phyloP scores from a whole-genome alignment of 208 protist genomes.

The Leishmania aethiopica region DNA sequence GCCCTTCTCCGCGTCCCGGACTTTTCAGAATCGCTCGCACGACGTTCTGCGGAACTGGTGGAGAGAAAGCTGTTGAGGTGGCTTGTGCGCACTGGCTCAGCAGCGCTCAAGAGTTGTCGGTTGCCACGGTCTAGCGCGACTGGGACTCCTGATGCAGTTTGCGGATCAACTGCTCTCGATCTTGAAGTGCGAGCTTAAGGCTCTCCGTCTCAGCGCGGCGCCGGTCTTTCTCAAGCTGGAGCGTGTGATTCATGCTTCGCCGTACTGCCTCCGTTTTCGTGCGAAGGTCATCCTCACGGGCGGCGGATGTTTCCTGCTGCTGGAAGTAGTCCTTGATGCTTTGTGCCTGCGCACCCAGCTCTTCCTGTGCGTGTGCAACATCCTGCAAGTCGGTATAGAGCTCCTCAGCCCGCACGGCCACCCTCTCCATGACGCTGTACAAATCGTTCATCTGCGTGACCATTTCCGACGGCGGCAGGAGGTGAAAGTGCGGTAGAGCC shows the following conservation, averaged over 20 bases:
- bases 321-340: slow-evolving; percentile 67
- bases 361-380: slow-evolving; percentile 58
- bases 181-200: slow-evolving; percentile 56
- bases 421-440: slow-evolving; percentile 79
- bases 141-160: slow-evolving; percentile 44
- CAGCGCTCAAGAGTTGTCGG: not conserved
- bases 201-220: slow-evolving; percentile 52
- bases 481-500: slow-evolving; percentile 72
- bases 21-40: not conserved
- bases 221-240: slow-evolving; percentile 42
- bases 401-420: slow-evolving; percentile 66
- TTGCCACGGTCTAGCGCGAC: not conserved
- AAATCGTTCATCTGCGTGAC: slow-evolving; percentile 84
- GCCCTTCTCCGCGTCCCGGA: not conserved
- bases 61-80: not conserved
- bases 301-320: slow-evolving; percentile 36
- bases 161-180: slow-evolving; percentile 73
- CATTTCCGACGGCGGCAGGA: slow-evolving; percentile 85
- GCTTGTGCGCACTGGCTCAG: not conserved
- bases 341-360: slow-evolving; percentile 52
- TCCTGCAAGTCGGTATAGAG: slow-evolving; percentile 58
- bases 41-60: not conserved
- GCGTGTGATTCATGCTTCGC: slow-evolving; percentile 40
- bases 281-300: slow-evolving; percentile 62
- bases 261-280: slow-evolving; percentile 56